Percentiles rank a stretch among this genome's conserved stretches.
Conservation (phyloP, 2,329 filamentous ascomycete species). For the Hymenoscyphus repandus region DNA sequence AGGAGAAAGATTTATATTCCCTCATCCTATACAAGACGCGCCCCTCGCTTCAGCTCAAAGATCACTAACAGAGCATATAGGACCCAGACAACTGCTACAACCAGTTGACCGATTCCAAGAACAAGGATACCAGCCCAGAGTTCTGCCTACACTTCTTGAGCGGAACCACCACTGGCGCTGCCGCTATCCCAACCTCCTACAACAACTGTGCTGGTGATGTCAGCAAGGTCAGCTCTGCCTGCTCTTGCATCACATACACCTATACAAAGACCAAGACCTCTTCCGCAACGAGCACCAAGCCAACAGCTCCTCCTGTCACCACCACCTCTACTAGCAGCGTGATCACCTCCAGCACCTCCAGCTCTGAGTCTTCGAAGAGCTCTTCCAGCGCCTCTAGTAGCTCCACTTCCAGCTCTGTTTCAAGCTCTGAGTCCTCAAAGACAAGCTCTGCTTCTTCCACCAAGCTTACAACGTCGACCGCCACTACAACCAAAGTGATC, state of each 20-base stretch:
- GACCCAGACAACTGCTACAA: conserved; percentile 33
- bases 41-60: too few species aligned
- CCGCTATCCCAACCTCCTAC: conserved; percentile 31
- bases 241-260: conserved; percentile 36
- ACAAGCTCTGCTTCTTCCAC: not conserved
- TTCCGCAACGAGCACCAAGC: not conserved
- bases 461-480: not conserved
- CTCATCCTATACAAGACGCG: too few species aligned
- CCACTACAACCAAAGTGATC: not conserved
- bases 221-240: conserved; percentile 31
- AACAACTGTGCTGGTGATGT: conserved; percentile 26
- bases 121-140: conserved; percentile 25
- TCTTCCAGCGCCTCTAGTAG: not conserved
- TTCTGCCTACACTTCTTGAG: conserved; percentile 34
- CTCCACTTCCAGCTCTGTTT: not conserved
- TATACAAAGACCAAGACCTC: conserved; percentile 21
- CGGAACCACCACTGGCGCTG: conserved; percentile 23
- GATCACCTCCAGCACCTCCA: not conserved
- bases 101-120: conserved; percentile 33
- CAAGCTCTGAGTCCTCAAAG: not conserved
- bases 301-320: not conserved
- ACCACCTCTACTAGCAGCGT: conserved; percentile 2
- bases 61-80: conserved; percentile 3
- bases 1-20: not conserved
- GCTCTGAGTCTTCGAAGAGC: not conserved